phyloP scores from a whole-genome alignment of 2,329 filamentous ascomycete species.

The Fusarium brachygibbosum region DNA sequence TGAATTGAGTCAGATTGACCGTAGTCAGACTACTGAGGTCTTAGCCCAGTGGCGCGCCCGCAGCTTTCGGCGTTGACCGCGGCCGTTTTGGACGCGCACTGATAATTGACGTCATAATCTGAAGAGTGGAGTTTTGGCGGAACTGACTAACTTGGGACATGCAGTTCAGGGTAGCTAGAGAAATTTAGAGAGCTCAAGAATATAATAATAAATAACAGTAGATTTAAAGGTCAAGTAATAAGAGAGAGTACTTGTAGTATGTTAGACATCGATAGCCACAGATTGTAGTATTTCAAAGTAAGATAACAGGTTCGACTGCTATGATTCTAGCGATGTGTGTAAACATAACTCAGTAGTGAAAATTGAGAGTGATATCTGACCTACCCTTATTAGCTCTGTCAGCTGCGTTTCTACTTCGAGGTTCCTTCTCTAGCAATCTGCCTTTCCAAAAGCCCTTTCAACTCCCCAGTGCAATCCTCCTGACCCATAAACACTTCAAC shows the following conservation, averaged over 20 bases:
- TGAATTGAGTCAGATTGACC: not conserved
- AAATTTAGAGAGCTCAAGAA: not conserved
- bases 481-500: slow-evolving; percentile 27
- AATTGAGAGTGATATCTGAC: no score
- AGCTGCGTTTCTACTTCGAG: not conserved
- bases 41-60: not conserved
- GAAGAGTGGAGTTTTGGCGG: not conserved
- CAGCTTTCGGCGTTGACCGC: slow-evolving; percentile 1
- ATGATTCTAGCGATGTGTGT: no score
- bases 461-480: slow-evolving; percentile 18
- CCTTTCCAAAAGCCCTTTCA: not conserved
- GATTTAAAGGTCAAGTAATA: not conserved
- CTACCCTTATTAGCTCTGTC: no score
- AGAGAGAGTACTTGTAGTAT: no score
- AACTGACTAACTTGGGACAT: not conserved
- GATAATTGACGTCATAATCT: slow-evolving; percentile 3
- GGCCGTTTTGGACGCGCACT: not conserved
- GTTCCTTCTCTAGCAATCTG: not conserved
- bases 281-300: no score
- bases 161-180: not conserved
- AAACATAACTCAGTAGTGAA: no score
- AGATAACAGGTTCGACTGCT: no score
- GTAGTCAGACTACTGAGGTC: not conserved
- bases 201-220: no score
- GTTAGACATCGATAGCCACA: no score